These are phyloP conservation scores for Tricholoma furcatifolium DNA, from an alignment of 768 basidiomycete genomes.

Conservation along the genomic window DNA sequence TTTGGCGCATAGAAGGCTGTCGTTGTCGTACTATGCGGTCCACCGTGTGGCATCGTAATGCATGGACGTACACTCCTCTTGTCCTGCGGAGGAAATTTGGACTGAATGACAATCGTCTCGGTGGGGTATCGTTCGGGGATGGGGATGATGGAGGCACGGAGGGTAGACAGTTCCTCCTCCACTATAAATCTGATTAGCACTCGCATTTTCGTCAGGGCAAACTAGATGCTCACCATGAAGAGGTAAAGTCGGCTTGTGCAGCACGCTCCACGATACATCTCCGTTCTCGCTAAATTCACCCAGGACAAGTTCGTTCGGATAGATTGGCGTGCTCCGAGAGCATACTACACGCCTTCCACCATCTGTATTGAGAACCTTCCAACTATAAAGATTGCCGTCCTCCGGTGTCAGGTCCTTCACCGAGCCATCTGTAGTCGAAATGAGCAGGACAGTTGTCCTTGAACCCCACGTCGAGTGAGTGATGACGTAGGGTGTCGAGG, in stretches of 20 bases:
- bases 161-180: conserved; percentile 33
- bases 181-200: conserved; percentile 33
- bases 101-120: conserved; percentile 54
- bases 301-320: conserved; percentile 49
- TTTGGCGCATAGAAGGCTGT: conserved; percentile 46
- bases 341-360: conserved; percentile 42
- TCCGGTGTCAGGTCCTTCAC: conserved; percentile 45
- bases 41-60: conserved; percentile 59
- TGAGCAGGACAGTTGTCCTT: conserved; percentile 45
- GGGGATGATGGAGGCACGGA: conserved; percentile 43
- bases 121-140: conserved; percentile 49
- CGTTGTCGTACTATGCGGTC: conserved; percentile 51
- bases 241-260: conserved; percentile 43
- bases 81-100: conserved; percentile 15
- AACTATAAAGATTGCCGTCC: conserved; percentile 41
- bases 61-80: conserved; percentile 35
- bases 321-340: conserved; percentile 44
- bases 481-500: conserved; percentile 30
- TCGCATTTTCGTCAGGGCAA: background rate
- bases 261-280: conserved; percentile 32
- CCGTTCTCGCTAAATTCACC: conserved; percentile 32
- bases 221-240: conserved; percentile 33
- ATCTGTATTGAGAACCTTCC: conserved; percentile 54
- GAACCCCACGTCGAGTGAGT: conserved; percentile 55
- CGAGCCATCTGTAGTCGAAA: conserved; percentile 39